Evolutionary conservation across 2,329 filamentous ascomycete species (phyloP).

Genomic region (Zymoseptoria pseudotritici): DNA sequence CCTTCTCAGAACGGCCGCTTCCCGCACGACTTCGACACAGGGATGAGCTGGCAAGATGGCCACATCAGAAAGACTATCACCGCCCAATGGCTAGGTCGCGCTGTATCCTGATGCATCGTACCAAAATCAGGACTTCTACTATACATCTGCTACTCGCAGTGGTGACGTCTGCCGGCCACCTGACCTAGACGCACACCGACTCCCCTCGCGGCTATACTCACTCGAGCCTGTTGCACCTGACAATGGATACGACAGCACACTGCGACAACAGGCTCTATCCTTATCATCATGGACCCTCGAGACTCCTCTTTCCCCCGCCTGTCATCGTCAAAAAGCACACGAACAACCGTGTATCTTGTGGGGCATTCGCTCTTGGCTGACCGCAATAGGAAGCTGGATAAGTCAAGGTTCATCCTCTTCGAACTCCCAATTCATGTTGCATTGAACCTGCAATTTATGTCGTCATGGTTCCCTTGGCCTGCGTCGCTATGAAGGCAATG

Average conservation of each 20-base stretch:
- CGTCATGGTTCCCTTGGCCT: not conserved
- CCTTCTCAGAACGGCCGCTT: not conserved
- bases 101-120: not conserved
- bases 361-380: not conserved
- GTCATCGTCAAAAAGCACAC: not conserved
- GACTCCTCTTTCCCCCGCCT: not conserved
- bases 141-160: not conserved
- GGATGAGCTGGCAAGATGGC: not conserved
- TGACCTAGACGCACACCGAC: not conserved
- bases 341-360: not conserved
- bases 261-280: no score
- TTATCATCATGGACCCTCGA: not conserved
- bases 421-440: not conserved
- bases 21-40: no score
- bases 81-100: not conserved
- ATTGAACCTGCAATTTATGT: not conserved
- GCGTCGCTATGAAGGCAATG: not conserved
- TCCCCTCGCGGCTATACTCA: not conserved
- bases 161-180: not conserved
- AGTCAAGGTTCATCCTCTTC: not conserved
- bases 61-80: not conserved
- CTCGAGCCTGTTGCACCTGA: not conserved
- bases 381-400: not conserved
- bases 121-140: not conserved
- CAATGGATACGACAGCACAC: not conserved